These are phyloP conservation scores for Nitzschia inconspicua DNA, from an alignment of 108 stramenopile genomes.

Conservation along the genomic window DNA sequence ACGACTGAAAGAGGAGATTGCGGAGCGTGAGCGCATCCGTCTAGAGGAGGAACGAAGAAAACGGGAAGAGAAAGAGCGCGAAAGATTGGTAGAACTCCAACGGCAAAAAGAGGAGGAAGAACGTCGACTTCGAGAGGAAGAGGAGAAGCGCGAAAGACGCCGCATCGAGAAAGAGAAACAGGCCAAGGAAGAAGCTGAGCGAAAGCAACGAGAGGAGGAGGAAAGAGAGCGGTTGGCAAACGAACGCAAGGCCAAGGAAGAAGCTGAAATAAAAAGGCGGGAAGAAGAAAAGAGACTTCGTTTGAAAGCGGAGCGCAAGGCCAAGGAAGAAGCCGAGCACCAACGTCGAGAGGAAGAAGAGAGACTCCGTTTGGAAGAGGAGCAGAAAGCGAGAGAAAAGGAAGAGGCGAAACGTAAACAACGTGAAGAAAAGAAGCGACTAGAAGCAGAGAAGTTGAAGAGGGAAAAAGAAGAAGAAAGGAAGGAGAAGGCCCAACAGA, in stretches of 20 bases:
- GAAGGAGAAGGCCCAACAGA: not conserved
- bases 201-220: not conserved
- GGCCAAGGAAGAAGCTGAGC: too few species aligned
- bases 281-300: not conserved
- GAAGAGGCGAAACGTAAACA: constrained; percentile 1
- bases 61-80: not conserved
- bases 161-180: too few species aligned
- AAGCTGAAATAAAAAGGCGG: not conserved
- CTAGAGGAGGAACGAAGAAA: not conserved
- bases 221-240: not conserved
- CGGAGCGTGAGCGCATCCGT: not conserved
- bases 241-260: not conserved
- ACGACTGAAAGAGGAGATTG: not conserved
- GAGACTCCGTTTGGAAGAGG: not conserved
- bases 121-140: not conserved
- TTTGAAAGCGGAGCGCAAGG: not conserved
- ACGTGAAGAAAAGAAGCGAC: not conserved
- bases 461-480: constrained; percentile 5
- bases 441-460: not conserved
- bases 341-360: constrained; percentile 4
- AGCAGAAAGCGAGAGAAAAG: not conserved
- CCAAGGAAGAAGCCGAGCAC: constrained; percentile 1
- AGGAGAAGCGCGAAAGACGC: not conserved
- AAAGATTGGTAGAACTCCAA: not conserved
- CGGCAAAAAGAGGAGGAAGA: not conserved